Conservation (phyloP, 257 asterid species). For the Przewalskia tangutica region DNA sequence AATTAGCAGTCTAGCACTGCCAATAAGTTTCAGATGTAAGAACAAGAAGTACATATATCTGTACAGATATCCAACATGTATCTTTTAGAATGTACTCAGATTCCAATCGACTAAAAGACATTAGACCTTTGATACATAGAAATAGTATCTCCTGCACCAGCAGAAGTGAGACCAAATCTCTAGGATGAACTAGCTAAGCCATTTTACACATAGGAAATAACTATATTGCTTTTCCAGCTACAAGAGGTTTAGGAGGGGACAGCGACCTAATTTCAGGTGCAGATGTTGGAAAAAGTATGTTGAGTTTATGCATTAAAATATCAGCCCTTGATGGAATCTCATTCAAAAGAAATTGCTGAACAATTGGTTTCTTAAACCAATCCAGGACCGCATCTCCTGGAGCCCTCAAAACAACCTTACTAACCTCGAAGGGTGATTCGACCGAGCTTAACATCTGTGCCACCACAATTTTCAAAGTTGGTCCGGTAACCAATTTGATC, state of each 20-base stretch:
- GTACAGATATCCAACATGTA: neutral
- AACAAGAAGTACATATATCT: neutral
- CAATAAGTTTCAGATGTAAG: neutral
- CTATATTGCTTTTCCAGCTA: slow-evolving; percentile 39
- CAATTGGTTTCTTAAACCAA: slow-evolving; percentile 97
- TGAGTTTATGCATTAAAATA: slow-evolving; percentile 93
- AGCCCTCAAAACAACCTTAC: slow-evolving; percentile 94
- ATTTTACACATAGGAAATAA: slow-evolving; percentile 2
- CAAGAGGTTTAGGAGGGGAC: slow-evolving; percentile 81
- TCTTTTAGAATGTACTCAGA: neutral
- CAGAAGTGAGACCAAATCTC: neutral
- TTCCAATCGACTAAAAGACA: neutral
- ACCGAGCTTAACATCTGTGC: slow-evolving; percentile 73
- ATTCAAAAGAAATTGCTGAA: slow-evolving; percentile 84
- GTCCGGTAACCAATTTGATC: slow-evolving; percentile 90
- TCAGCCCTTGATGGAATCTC: slow-evolving; percentile 97
- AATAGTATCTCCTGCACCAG: neutral
- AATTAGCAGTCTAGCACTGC: no score
- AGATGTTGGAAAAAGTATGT: slow-evolving; percentile 75
- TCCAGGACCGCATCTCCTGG: slow-evolving; percentile 88
- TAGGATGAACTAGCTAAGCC: neutral
- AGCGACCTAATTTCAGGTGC: slow-evolving; percentile 92
- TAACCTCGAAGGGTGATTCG: slow-evolving; percentile 91
- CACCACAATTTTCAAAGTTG: slow-evolving; percentile 76
- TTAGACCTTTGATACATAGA: neutral